Evolutionary conservation across 139 green algal genomes (phyloP), one percentile per base, ranked within the genome.

Genomic region (Micromonas commoda): DNA sequence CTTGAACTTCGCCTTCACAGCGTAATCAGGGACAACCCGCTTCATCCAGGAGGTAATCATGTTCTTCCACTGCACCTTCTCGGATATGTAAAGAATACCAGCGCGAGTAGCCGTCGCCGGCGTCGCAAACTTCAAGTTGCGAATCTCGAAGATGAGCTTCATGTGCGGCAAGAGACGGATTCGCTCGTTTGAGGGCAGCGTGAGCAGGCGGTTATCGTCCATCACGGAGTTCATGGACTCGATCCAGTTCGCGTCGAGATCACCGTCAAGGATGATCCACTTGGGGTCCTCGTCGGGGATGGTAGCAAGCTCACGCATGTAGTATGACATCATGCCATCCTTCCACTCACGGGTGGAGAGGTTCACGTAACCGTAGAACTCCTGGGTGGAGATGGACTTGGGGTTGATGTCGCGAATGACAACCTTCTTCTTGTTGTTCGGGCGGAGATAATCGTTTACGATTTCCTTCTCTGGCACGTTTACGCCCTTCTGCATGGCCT

Each of bases 161-260:
- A 93, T 96, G 85, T 93, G 89, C 19, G 89, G 86, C 79, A 92
- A 83, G 75, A 93, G 76, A n/a, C 90, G 85, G 81, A 96, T 96
- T 79, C 91, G 90, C 86, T 96, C 91, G 78, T 96, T 96, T 53
- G 87, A 92, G 1, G 91, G 91, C 69, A 96, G 86, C 26, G 91
- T 96, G 6, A 96, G 85, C 66, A 96, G 88, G 13, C 87, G 80
- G 82, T 92, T 96, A 87, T 96, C 91, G 61, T 96, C 91, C 91
- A 96, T 96, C 28, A 93, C 89, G 21, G 75, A 88, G 86, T 96
- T 96, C 91, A 96, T 96, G 33, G 87, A 92, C 87, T 96, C 91
- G 60, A 96, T 93, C 90, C 91, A 96, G 85, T 93, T 93, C 69
- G 91, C 91, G 78, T 96, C 91, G 37, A 96, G 82, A 81, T 96